Evolutionary conservation across 768 basidiomycete species (phyloP).

Genomic region (Rhodotorula graminis): DNA sequence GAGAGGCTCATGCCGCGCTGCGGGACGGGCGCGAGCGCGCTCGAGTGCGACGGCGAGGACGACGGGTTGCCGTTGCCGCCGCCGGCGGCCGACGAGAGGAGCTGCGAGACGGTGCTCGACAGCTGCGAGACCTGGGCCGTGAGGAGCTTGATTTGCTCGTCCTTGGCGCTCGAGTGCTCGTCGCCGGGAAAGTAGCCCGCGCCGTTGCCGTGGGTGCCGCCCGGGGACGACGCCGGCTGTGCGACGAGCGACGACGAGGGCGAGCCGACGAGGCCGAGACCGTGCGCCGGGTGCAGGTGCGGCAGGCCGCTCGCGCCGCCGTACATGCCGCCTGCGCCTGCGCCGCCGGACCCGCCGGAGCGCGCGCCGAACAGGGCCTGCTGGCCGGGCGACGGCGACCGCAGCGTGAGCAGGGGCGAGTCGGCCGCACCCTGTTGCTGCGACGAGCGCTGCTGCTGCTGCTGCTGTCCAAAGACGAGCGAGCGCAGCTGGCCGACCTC

Average conservation of each 20-base stretch:
- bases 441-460: background rate
- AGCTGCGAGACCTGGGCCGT: conserved; percentile 71
- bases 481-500: conserved; percentile 57
- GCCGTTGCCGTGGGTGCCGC: background rate
- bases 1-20: conserved; percentile 21
- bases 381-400: conserved; percentile 26
- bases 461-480: conserved; percentile 29
- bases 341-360: too few species aligned
- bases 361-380: background rate
- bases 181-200: conserved; percentile 42
- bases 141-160: conserved; percentile 57
- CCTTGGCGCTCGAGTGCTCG: conserved; percentile 44
- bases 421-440: background rate
- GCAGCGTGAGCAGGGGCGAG: conserved; percentile 34
- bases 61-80: background rate
- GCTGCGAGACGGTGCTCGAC: conserved; percentile 77
- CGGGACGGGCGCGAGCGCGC: conserved; percentile 47
- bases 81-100: conserved; percentile 54
- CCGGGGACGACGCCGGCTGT: conserved; percentile 28
- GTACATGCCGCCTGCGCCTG: too few species aligned
- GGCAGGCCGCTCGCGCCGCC: background rate
- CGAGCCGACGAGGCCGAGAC: background rate
- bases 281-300: conserved; percentile 4
- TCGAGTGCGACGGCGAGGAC: background rate
- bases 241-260: conserved; percentile 44